These are phyloP conservation scores for Triglochin maritima DNA, from an alignment of 106 monocot species.

Conservation along the genomic window DNA sequence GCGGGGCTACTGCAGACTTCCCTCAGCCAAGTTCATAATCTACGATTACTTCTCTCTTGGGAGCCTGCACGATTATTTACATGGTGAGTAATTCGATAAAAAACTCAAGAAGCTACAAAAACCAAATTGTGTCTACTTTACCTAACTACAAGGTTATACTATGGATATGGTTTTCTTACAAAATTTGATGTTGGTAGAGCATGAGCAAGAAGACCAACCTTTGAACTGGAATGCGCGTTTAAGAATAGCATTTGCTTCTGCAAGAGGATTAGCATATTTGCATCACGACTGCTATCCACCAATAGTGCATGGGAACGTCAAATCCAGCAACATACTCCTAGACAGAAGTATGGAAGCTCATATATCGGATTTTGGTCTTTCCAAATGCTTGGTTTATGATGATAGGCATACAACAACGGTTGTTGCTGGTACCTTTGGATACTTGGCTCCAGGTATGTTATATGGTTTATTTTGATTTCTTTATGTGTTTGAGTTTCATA, in stretches of 20 bases:
- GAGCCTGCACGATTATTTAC: constrained; percentile 72
- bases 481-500: no score
- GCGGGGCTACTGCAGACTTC: constrained; percentile 77
- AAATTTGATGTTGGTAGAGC: constrained; percentile 25
- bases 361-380: constrained; percentile 84
- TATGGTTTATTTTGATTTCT: neutral
- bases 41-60: constrained; percentile 78
- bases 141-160: no score
- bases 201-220: constrained; percentile 57
- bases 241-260: constrained; percentile 86
- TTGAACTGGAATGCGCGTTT: constrained; percentile 97
- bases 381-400: constrained; percentile 77
- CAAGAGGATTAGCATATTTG: constrained; percentile 78
- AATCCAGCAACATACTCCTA: constrained; percentile 94
- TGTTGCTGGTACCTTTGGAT: constrained; percentile 92
- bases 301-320: constrained; percentile 75
- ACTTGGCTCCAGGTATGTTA: constrained; percentile 58
- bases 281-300: constrained; percentile 89
- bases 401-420: constrained; percentile 79
- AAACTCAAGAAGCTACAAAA: no score
- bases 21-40: constrained; percentile 65
- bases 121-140: no score
- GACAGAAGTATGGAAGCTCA: constrained; percentile 80
- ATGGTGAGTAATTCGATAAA: constrained; percentile 38
- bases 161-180: no score